phyloP scores from a whole-genome alignment of 768 basidiomycete species.

The Auricularia cornea region DNA sequence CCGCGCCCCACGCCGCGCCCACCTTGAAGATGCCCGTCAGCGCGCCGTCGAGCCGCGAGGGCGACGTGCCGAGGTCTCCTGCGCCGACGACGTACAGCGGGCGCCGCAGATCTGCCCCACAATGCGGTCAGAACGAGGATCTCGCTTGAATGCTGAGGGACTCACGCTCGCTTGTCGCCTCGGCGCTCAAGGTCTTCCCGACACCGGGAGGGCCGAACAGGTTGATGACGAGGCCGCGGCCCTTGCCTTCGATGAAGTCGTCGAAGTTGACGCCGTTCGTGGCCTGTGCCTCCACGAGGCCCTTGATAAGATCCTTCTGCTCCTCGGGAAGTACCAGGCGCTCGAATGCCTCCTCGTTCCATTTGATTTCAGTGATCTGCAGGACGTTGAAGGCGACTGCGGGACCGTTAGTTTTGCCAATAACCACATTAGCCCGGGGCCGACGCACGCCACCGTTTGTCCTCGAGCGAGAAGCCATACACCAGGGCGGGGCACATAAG shows the following conservation, averaged over 20 bases:
- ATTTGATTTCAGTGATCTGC: conserved; percentile 42
- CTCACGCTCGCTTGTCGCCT: neutral
- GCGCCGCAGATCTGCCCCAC: conserved; percentile 10
- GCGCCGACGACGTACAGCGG: conserved; percentile 29
- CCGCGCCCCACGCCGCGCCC: conserved; percentile 26
- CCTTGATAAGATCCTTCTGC: conserved; percentile 46
- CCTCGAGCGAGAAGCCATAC: conserved; percentile 53
- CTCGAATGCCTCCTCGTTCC: conserved; percentile 51
- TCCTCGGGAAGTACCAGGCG: conserved; percentile 49
- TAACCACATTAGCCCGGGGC: conserved; percentile 52
- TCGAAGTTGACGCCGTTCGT: conserved; percentile 40
- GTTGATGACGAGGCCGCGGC: conserved; percentile 50
- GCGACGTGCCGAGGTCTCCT: conserved; percentile 26
- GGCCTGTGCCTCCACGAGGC: conserved; percentile 52
- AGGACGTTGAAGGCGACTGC: conserved; percentile 56
- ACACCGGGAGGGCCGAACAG: conserved; percentile 48
- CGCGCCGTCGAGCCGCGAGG: conserved; percentile 20
- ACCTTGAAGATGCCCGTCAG: conserved; percentile 26
- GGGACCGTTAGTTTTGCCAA: conserved; percentile 49
- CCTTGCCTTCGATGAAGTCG: conserved; percentile 59
- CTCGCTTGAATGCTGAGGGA: neutral
- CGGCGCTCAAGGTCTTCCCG: conserved; percentile 25
- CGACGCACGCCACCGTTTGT: conserved; percentile 53
- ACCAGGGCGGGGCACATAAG: conserved; percentile 48
- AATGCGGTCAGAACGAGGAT: neutral